A percentile compares a stretch with the other conserved stretches of the same genome.
Evolutionary conservation across 1,139 yeast species (phyloP).

Genomic region (Kurtzmaniella quercitrusa): DNA sequence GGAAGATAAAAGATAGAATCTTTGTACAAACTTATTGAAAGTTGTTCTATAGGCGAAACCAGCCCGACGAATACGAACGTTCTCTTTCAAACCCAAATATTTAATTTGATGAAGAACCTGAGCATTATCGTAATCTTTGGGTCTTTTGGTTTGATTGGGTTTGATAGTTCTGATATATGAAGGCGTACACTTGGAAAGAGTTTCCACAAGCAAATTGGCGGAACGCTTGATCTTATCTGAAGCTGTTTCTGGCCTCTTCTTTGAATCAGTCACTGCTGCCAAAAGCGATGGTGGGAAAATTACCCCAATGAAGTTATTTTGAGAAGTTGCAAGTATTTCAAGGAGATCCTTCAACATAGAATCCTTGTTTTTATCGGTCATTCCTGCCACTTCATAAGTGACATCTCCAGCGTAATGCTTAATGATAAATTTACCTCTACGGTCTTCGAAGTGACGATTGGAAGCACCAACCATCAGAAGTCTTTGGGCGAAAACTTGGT

Average conservation of each 20-base stretch:
- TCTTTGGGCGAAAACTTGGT: slow-evolving; percentile 92
- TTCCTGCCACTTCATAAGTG: slow-evolving; percentile 80
- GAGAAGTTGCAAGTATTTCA: slow-evolving; percentile 70
- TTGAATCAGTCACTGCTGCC: slow-evolving; percentile 64
- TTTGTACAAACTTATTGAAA: slow-evolving; percentile 94
- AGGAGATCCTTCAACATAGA: slow-evolving; percentile 85
- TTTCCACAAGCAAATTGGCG: slow-evolving; percentile 87
- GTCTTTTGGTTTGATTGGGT: slow-evolving; percentile 91
- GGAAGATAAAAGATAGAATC: slow-evolving; percentile 84
- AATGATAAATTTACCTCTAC: slow-evolving; percentile 83
- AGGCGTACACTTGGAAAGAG: slow-evolving; percentile 85
- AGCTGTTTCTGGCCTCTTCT: slow-evolving; percentile 93
- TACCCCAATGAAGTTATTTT: slow-evolving; percentile 57
- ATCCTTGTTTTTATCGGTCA: slow-evolving; percentile 98
- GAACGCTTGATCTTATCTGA: slow-evolving; percentile 90
- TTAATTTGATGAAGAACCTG: slow-evolving; percentile 96
- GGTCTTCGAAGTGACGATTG: slow-evolving; percentile 85
- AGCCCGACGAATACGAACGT: slow-evolving; percentile 96
- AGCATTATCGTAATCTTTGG: slow-evolving; percentile 81
- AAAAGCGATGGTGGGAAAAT: slow-evolving; percentile 66
- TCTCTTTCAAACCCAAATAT: slow-evolving; percentile 93
- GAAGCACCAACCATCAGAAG: slow-evolving; percentile 73
- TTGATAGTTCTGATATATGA: slow-evolving; percentile 97
- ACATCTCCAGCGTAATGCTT: slow-evolving; percentile 99
- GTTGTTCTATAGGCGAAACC: slow-evolving; percentile 98